Percentiles rank a stretch among this genome's conserved stretches.
Conservation (phyloP, 257 asterid species). For the Forsythia viridissima region DNA sequence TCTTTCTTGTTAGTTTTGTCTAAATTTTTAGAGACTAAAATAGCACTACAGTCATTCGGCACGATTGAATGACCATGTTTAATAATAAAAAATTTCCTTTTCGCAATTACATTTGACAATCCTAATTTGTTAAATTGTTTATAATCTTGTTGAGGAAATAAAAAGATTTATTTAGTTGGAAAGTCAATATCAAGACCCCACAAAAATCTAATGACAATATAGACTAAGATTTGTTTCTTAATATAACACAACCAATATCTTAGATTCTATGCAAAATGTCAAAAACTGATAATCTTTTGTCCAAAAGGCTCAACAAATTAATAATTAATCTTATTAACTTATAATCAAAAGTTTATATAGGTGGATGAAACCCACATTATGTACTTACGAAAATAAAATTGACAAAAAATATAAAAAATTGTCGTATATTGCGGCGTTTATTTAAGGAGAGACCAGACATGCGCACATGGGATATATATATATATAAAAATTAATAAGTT, state of each 20-base stretch:
- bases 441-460: too few relatives aligned
- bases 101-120: conserved; percentile 9
- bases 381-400: too few relatives aligned
- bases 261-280: background rate
- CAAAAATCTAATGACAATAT: conserved; percentile 46
- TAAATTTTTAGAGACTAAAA: too few relatives aligned
- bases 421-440: background rate
- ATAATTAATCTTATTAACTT: background rate
- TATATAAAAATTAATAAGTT: too few relatives aligned
- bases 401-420: too few relatives aligned
- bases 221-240: conserved; percentile 26
- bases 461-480: too few relatives aligned
- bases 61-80: too few relatives aligned
- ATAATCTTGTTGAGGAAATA: conserved; percentile 2
- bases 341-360: background rate
- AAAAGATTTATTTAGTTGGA: conserved; percentile 30
- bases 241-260: background rate
- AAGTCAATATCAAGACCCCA: conserved; percentile 37
- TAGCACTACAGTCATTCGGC: background rate
- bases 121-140: conserved; percentile 1
- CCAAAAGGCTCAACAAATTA: background rate
- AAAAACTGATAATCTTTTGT: background rate
- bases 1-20: too few relatives aligned
- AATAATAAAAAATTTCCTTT: too few relatives aligned
- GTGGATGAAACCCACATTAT: background rate